Conservation (phyloP, 352 stramenopile genomes). For the Phytophthora fragariae region DNA sequence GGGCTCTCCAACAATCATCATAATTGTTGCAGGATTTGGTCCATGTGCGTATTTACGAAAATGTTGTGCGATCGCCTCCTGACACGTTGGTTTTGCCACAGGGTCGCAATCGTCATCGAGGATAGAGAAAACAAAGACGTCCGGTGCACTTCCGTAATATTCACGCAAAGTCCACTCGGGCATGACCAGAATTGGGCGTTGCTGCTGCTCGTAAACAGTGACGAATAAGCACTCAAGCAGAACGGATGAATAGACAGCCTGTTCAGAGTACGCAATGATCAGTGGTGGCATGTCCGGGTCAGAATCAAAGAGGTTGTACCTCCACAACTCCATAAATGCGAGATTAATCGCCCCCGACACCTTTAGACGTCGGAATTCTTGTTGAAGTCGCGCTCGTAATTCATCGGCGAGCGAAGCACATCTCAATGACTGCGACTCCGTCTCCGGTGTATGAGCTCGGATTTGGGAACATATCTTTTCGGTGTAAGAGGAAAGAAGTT, state of each 20-base stretch:
- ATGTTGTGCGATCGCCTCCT: constrained; percentile 9
- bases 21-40: constrained; percentile 4
- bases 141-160: constrained; percentile 20
- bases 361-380: not conserved
- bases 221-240: constrained; percentile 49
- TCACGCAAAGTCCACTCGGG: constrained; percentile 22
- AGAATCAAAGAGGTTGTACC: constrained; percentile 37
- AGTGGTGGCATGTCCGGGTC: constrained; percentile 17
- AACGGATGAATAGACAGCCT: constrained; percentile 5
- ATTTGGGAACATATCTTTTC: constrained; percentile 18
- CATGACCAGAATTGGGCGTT: constrained; percentile 42
- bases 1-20: constrained; percentile 49
- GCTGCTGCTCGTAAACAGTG: constrained; percentile 23
- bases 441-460: not conserved
- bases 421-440: not conserved
- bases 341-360: not conserved
- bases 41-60: constrained; percentile 15
- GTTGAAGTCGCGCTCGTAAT: constrained; percentile 15
- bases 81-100: constrained; percentile 6
- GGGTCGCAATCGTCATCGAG: constrained; percentile 21
- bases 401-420: constrained; percentile 7
- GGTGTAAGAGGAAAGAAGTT: constrained; percentile 19
- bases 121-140: constrained; percentile 57
- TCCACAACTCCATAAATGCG: constrained; percentile 37
- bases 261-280: constrained; percentile 34